Evolutionary conservation across 306 rosid species (phyloP), one percentile per base, ranked within the genome.

Genomic region (Pueraria montana): DNA sequence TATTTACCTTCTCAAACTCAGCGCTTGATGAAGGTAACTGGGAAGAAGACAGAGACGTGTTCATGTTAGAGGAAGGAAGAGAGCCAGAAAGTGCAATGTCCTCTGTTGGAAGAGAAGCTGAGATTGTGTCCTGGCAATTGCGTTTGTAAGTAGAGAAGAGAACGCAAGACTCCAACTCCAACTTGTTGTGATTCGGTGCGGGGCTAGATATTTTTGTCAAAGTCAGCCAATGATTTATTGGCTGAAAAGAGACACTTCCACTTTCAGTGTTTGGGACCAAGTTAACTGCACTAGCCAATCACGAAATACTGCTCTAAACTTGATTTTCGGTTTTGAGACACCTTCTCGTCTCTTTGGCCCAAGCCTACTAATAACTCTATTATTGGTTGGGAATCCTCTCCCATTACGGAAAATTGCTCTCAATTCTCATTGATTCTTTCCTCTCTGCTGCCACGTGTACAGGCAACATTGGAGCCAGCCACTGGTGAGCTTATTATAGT

Each of bases 61-160:
- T 75, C 48, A 62, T 66, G 42, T 38, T 42, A 23, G 65, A 58
- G 0, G 7, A 21, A 58, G 34, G 65, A 3, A 58, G 26, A 53
- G 26, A 18, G 12, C 14, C 14, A 55, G n/a, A 48, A 48, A 48
- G 6, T 3, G 53, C n/a, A 48, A 4, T 48, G 53, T 48, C 53
- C 55, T 2, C 7, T 49, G 20, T 49, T 49, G 30, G 14, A 56
- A 21, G 14, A 59, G 66, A 58, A 4, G 64, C 1, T 23, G 24
- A 62, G n/a, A n/a, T n/a, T n/a, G n/a, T n/a, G n/a, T n/a, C 88
- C 81, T 52, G 71, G 87, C 58, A 68, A 76, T 76, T 61, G 23
- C 84, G 55, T 21, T 55, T 10, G 1, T 1, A n/a, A 23, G 23
- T 11, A 23, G 65, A 9, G 34, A 59, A 23, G 65, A 9, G 34